Evolutionary conservation across 2,329 filamentous ascomycete genomes (phyloP).

Genomic region (Pestalotiopsis sp.): DNA sequence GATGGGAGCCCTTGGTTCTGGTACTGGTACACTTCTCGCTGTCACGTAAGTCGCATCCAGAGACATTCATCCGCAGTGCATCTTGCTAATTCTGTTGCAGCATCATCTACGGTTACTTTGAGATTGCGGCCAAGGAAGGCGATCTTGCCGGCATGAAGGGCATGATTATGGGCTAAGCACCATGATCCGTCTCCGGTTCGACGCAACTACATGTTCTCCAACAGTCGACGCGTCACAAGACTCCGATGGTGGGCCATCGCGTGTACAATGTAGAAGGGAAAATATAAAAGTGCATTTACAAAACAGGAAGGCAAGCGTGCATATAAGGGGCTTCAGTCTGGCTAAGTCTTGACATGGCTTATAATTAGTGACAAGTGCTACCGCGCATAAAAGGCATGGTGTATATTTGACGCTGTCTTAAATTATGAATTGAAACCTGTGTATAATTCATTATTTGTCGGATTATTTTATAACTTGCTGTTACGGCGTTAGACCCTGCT

Average conservation of each 20-base stretch:
- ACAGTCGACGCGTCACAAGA: slow-evolving; percentile 1
- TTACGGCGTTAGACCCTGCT: too few relatives aligned
- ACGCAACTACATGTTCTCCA: not conserved
- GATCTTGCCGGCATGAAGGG: slow-evolving; percentile 84
- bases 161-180: slow-evolving; percentile 67
- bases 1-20: slow-evolving; percentile 91
- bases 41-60: slow-evolving; percentile 76
- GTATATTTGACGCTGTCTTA: not conserved
- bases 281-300: slow-evolving; percentile 8
- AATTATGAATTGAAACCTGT: not conserved
- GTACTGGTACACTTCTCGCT: slow-evolving; percentile 96
- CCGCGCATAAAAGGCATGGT: not conserved
- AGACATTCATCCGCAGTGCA: not conserved
- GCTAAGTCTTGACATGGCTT: not conserved
- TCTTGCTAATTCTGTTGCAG: slow-evolving; percentile 49
- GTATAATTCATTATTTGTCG: not conserved
- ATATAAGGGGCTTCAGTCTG: slow-evolving; percentile 1
- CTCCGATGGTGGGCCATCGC: slow-evolving; percentile 11
- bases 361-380: not conserved
- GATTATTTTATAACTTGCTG: not conserved
- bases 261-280: slow-evolving; percentile 4
- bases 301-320: slow-evolving; percentile 3
- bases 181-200: not conserved
- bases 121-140: slow-evolving; percentile 98
- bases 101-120: slow-evolving; percentile 99